Evolutionary conservation across 441 rosid species (phyloP), one percentile per base, ranked within the genome.

Genomic region (Eutrema salsugineum): DNA sequence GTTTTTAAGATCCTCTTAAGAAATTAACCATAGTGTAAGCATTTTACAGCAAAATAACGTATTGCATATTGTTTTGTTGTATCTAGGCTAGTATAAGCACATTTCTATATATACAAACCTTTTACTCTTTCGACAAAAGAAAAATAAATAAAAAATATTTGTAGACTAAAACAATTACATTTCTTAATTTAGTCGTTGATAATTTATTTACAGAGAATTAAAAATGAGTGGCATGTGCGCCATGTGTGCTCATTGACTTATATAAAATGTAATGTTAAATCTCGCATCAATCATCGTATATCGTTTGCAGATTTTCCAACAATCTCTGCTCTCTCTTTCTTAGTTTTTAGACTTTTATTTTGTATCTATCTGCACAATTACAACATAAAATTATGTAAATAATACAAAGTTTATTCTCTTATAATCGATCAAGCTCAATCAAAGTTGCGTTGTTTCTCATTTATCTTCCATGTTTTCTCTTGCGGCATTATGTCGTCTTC

Each of bases 221-320:
- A 49, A 73, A 66, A 30, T 12, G 46, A 70, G 71, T 63, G 71
- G 67, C 79, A 76, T 76, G 66, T 75, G 70, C 57, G 71, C 75
- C 66, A 56, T 70, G 76, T 76, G 67, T 49, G 38, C 35, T 27
- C 63, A 56, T 64, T 70, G 71, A 69, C 79, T 63, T 32, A 40
- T 63, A 54, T 28, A 56, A 63, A 56, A n/a, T n/a, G n/a, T n/a
- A 63, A 32, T 39, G 58, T 16, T 42, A 48, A 63, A 70, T 76
- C 71, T 70, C 71, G 76, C 71, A 46, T 69, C 75, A 63, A 76
- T 69, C 75, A 62, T 76, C 71, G 71, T 63, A 69, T 69, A 63
- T 49, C 46, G 61, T 66, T 40, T 66, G 33, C 71, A 62, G 75
- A 69, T 38, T 69, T 76, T 62, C 60, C 75, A 20, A 43, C 24